Evolutionary conservation across 2,329 filamentous ascomycete species (phyloP).

Genomic region (Cladosporium sp.): DNA sequence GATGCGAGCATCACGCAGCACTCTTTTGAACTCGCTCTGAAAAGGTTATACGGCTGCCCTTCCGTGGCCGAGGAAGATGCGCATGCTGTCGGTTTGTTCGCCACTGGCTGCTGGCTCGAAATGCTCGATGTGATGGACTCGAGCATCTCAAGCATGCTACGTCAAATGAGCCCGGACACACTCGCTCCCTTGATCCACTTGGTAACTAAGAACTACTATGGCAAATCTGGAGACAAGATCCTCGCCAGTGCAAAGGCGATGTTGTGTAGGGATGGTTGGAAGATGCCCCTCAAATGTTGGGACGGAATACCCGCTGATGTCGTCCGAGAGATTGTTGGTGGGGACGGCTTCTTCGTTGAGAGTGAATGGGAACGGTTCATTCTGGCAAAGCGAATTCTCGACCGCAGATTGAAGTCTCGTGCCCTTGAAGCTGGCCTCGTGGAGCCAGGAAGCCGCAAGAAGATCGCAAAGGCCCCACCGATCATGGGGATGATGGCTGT

Average conservation of each 20-base stretch:
- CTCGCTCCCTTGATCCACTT: slow-evolving; percentile 49
- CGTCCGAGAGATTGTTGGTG: slow-evolving; percentile 55
- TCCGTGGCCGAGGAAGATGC: slow-evolving; percentile 47
- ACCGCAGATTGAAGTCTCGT: slow-evolving; percentile 45
- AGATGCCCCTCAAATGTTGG: slow-evolving; percentile 53
- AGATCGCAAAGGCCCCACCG: slow-evolving; percentile 44
- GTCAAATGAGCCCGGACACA: slow-evolving; percentile 50
- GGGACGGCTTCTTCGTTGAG: slow-evolving; percentile 56
- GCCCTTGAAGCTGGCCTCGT: slow-evolving; percentile 47
- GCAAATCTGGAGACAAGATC: slow-evolving; percentile 51
- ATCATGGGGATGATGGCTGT: slow-evolving; percentile 48
- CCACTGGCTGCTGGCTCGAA: slow-evolving; percentile 55
- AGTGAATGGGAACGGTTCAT: slow-evolving; percentile 57
- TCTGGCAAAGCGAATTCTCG: slow-evolving; percentile 50
- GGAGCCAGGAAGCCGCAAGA: slow-evolving; percentile 38
- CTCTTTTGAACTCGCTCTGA: slow-evolving; percentile 53
- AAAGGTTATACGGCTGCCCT: slow-evolving; percentile 50
- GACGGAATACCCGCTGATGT: slow-evolving; percentile 56
- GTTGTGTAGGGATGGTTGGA: slow-evolving; percentile 54
- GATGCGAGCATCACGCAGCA: slow-evolving; percentile 50
- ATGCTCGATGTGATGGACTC: slow-evolving; percentile 54
- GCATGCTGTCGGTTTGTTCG: slow-evolving; percentile 52
- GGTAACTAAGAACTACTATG: slow-evolving; percentile 54
- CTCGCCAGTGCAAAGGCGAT: slow-evolving; percentile 55
- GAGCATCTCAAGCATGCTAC: slow-evolving; percentile 51